Evolutionary conservation across 2,329 filamentous ascomycete genomes (phyloP).

Genomic region (Cercospora berteroae): DNA sequence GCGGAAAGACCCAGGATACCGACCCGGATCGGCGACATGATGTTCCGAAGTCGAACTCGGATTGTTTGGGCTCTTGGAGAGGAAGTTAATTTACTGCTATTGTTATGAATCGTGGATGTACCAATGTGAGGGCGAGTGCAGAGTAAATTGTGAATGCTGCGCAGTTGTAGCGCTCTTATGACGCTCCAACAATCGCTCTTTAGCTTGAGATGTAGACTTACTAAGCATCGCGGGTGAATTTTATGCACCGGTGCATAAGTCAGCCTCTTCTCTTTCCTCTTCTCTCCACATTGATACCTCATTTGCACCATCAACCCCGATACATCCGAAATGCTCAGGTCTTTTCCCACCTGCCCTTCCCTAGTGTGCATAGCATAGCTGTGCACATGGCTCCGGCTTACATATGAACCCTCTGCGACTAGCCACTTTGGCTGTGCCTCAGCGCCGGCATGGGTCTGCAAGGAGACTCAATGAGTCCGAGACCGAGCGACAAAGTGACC

Average conservation of each 20-base stretch:
- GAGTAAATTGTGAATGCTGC: no score
- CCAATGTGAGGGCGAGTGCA: not conserved
- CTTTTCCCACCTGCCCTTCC: not conserved
- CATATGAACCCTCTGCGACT: not conserved
- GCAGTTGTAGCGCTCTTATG: not conserved
- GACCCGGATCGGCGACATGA: not conserved
- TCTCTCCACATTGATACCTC: not conserved
- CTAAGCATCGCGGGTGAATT: not conserved
- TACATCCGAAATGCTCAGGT: not conserved
- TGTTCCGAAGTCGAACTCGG: not conserved
- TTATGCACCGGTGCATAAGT: not conserved
- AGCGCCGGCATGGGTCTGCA: not conserved
- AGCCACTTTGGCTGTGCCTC: not conserved
- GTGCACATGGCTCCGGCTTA: no score
- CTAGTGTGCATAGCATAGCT: not conserved
- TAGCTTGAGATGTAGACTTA: not conserved
- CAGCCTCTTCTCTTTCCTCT: not conserved
- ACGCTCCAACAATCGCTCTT: not conserved
- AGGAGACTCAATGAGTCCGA: not conserved
- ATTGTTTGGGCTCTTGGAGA: not conserved
- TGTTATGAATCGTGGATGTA: not conserved
- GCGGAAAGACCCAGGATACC: not conserved
- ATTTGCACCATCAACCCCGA: not conserved
- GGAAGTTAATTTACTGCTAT: not conserved
- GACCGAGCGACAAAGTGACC: not conserved